Conservation (phyloP, 176 grass and related monocot species). For the Chloris gayana region DNA sequence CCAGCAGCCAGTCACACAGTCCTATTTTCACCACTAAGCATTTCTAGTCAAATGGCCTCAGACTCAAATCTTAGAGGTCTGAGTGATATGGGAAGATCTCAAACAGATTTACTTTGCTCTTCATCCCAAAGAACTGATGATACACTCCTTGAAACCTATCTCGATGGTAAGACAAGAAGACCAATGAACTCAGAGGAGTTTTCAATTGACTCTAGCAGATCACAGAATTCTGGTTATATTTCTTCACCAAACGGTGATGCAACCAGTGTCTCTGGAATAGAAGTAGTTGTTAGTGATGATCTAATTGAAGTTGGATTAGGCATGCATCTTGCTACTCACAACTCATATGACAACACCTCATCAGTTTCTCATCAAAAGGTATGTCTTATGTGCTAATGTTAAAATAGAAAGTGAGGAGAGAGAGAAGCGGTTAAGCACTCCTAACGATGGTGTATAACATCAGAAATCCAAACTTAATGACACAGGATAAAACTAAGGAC, state of each 20-base stretch:
- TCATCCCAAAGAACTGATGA: background rate
- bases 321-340: constrained; percentile 4
- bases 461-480: background rate
- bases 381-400: background rate
- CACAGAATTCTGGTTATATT: background rate
- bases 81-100: background rate
- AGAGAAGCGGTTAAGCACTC: background rate
- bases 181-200: background rate
- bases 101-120: background rate
- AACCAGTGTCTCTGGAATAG: background rate
- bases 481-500: constrained; percentile 43
- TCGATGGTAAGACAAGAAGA: background rate
- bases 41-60: constrained; percentile 28
- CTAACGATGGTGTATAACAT: background rate
- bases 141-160: background rate
- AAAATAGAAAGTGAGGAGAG: background rate
- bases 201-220: background rate
- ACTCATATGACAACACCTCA: constrained; percentile 12
- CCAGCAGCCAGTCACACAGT: constrained; percentile 12
- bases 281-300: background rate
- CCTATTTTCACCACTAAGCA: background rate
- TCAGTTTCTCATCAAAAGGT: constrained; percentile 27
- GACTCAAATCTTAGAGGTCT: no score
- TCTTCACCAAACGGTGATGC: constrained; percentile 10
- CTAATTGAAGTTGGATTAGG: constrained; percentile 22